Base-by-base conservation (phyloP, 371 early-diverging fungal genomes). In the Dichotomocladium elegans region DNA sequence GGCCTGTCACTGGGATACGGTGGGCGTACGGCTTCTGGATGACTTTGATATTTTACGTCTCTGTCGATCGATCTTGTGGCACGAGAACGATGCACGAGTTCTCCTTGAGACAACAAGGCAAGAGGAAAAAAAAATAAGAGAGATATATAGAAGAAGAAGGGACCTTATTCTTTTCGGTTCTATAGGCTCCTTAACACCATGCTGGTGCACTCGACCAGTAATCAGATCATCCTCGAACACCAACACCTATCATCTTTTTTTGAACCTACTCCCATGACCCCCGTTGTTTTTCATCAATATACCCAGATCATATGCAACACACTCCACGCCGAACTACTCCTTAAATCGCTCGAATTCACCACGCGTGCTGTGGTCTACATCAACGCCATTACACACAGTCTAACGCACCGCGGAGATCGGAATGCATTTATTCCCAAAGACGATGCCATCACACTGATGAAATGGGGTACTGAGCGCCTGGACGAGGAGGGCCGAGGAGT, bases 401-500 rank as follows among this genome's bases (percentile, higher is more conserved):
- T 64, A 15, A 47, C 48, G 11, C 47, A 54, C 37, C 54, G 53
- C 15, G 37, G 41, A 44, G 53, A 64, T 6, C 25, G 49, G 4
- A 27, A 53, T 29, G 24, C 15, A 14, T 63, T 62, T 30, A 60
- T 68, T 35, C 58, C 61, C 17, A 70, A 61, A 37, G 34, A 60
- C 10, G 68, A 75, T 40, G 59, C 70, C 3, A 17, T 69, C 4
- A 41, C 40, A 1, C 28, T 75, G 7, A 49, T 75, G 6, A 37
- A 47, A 14, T 75, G 76, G 76, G 76, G 72, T 1, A 55, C 66
- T 4, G 68, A 67, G n/a, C 53, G 72, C 21, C 47, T 75, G 10
- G 76, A 75, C 41, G 76, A 71, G 47, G 72, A 74, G 53, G 65
- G 65, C 5, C 55, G 63, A 27, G 76, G 68, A 4, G 63, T 75